Evolutionary conservation across 2,329 filamentous ascomycete genomes (phyloP), one percentile per base, ranked within the genome.

Genomic region (Alternaria brassicicola): DNA sequence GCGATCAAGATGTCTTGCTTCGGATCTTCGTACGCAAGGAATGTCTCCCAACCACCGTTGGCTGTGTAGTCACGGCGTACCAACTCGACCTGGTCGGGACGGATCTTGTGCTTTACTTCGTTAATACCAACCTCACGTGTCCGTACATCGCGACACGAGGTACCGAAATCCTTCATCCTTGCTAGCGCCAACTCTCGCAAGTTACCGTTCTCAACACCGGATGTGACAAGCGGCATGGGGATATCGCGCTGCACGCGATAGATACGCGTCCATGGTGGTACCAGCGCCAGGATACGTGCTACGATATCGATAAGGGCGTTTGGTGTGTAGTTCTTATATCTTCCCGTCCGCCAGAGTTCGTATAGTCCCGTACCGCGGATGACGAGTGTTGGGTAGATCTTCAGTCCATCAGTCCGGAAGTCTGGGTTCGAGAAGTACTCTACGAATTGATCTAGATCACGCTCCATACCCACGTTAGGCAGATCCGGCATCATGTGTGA

Each of bases 401-500:
- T 99, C 51, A 99, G 83, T 1, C 96, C 95, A 73, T 99, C 95
- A 1, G 96, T 99, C 59, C 95, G 86, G 82, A 99, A 99, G 39
- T 88, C 92, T 1, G 95, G 95, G 75, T 93, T 98, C 75, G 97
- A 93, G 71, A 99, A 99, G 77, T 99, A 99, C 76, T 99, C 96
- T 64, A 92, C 86, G 78, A 99, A 99, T 70, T 99, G 95, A 73
- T 96, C 93, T 41, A 99, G 83, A 75, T 99, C 95, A 70, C 95
- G 89, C 79, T 99, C 96, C 91, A 98, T 97, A 55, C 95, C 95
- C 2, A 99, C 95, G 70, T 99, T 99, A 3, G 95, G 95, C 46
- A 99, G 80, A 75, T 99, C 95, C 1, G 95, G 95, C 95, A 99
- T 99, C 95, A 99, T 99, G 80, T 99, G 95, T 66, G 92, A 96